Percentiles rank a stretch among this genome's conserved stretches.
phyloP scores from a whole-genome alignment of 371 early-diverging fungal species.

The Chytridium lagenaria region DNA sequence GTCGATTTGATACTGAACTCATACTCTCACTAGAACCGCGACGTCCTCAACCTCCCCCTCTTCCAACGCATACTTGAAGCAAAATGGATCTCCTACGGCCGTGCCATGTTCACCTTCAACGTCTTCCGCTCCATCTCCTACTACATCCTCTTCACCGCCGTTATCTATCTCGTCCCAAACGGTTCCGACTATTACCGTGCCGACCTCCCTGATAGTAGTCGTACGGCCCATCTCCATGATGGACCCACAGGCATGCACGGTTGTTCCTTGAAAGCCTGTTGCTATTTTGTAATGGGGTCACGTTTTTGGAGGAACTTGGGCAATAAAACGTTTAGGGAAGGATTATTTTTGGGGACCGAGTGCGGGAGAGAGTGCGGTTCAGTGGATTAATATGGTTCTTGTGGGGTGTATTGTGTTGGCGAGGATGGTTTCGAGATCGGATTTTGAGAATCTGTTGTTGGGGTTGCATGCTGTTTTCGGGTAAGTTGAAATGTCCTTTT shows the following conservation, averaged over 20 bases:
- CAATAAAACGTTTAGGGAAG: neutral
- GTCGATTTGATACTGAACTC: too few relatives aligned
- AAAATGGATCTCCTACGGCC: conserved; percentile 38
- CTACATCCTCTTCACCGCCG: conserved; percentile 24
- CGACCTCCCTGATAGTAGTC: neutral
- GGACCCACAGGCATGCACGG: too few relatives aligned
- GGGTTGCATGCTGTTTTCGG: conserved; percentile 2
- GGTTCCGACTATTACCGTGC: conserved; percentile 9
- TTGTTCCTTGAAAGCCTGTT: conserved; percentile 32
- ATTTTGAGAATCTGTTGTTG: conserved; percentile 5
- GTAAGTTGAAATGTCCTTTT: neutral
- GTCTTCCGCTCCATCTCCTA: conserved; percentile 24
- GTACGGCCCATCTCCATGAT: neutral
- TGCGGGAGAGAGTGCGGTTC: conserved; percentile 11
- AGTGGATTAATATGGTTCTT: conserved; percentile 23
- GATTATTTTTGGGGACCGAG: conserved; percentile 18
- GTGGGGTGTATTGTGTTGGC: conserved; percentile 9
- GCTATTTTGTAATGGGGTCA: conserved; percentile 21
- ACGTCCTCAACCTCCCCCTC: conserved; percentile 28
- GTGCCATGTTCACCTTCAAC: conserved; percentile 19
- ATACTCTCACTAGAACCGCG: conserved; percentile 27
- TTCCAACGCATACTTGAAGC: conserved; percentile 38
- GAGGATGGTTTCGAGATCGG: neutral
- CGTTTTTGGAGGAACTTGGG: neutral
- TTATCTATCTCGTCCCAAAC: conserved; percentile 32